Evolutionary conservation across 768 basidiomycete genomes (phyloP).

Genomic region (Mycena albidolilacea): DNA sequence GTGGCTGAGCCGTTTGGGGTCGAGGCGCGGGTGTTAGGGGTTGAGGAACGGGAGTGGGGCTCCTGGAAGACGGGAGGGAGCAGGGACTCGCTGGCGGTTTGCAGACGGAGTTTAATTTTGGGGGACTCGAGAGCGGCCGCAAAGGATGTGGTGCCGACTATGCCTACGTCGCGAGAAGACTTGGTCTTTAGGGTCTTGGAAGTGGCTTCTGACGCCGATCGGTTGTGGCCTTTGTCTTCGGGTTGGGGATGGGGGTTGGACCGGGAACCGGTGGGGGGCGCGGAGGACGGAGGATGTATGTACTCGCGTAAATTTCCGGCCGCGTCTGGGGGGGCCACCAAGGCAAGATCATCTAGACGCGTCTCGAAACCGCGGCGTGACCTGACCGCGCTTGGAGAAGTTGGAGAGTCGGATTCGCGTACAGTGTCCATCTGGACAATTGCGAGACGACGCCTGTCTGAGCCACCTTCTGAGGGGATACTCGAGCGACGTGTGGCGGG

Average conservation of each 20-base stretch:
- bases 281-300: conserved; percentile 66
- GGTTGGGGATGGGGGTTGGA: conserved; percentile 35
- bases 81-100: conserved; percentile 47
- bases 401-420: conserved; percentile 44
- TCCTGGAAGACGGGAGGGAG: conserved; percentile 53
- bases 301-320: conserved; percentile 67
- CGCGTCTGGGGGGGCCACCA: conserved; percentile 83
- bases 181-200: conserved; percentile 45
- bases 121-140: conserved; percentile 29
- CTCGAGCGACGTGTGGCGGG: conserved; percentile 61
- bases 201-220: conserved; percentile 65
- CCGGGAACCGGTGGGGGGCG: conserved; percentile 53
- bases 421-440: conserved; percentile 73
- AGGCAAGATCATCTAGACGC: conserved; percentile 67
- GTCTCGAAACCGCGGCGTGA: conserved; percentile 58
- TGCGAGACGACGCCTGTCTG: conserved; percentile 76
- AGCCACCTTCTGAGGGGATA: conserved; percentile 70
- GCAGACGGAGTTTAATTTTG: conserved; percentile 41
- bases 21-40: conserved; percentile 39
- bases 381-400: conserved; percentile 49
- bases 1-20: conserved; percentile 34
- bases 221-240: conserved; percentile 52
- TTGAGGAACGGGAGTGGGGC: conserved; percentile 43
- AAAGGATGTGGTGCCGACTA: conserved; percentile 60
- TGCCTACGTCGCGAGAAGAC: conserved; percentile 58